phyloP scores from a whole-genome alignment of 208 protist species.

The Novymonas esmeraldas region DNA sequence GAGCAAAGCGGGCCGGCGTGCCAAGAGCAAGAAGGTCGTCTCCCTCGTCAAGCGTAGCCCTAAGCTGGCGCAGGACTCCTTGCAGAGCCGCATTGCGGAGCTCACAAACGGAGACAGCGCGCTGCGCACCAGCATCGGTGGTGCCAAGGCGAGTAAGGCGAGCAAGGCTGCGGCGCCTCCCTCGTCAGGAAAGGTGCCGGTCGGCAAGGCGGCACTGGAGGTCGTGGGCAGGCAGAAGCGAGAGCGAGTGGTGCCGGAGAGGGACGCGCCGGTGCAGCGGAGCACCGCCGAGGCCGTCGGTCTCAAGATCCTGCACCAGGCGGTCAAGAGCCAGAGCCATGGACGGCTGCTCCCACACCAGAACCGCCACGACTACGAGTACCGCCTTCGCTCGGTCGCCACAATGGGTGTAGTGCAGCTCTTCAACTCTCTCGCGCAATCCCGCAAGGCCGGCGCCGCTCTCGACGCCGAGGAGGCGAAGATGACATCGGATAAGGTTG shows the following conservation, averaged over 20 bases:
- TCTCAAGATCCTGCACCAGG: constrained; percentile 72
- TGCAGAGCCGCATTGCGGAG: constrained; percentile 73
- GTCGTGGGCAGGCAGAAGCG: constrained; percentile 49
- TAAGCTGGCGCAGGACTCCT: constrained; percentile 52
- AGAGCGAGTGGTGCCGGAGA: constrained; percentile 40
- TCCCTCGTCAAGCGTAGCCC: constrained; percentile 77
- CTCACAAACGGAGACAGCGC: constrained; percentile 34
- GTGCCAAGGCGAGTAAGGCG: not conserved
- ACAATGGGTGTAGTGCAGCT: constrained; percentile 87
- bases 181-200: constrained; percentile 34
- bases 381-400: constrained; percentile 77
- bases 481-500: constrained; percentile 73
- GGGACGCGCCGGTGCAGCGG: constrained; percentile 39
- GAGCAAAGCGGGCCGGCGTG: constrained; percentile 45
- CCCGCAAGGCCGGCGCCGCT: constrained; percentile 66
- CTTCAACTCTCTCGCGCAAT: constrained; percentile 85
- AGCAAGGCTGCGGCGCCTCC: constrained; percentile 6
- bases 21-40: constrained; percentile 55
- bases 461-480: constrained; percentile 51
- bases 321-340: constrained; percentile 79
- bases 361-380: constrained; percentile 88
- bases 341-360: constrained; percentile 78
- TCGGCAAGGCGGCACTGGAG: constrained; percentile 68
- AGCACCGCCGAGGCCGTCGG: constrained; percentile 66
- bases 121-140: constrained; percentile 1